These are phyloP conservation scores for Hypoxylon sp. DNA, from an alignment of 2,329 filamentous ascomycete species.

Conservation along the genomic window DNA sequence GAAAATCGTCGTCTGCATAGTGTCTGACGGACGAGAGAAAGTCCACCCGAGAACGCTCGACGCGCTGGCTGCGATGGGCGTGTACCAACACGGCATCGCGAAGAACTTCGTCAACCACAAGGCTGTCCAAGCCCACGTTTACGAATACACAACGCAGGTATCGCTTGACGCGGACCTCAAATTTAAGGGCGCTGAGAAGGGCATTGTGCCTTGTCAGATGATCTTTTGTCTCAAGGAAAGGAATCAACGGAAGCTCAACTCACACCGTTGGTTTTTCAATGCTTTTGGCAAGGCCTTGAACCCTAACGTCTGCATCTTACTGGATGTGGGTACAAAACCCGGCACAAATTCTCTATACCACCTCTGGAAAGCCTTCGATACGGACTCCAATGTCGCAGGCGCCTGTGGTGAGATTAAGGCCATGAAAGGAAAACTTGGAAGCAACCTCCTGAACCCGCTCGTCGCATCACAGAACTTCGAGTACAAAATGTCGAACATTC, in stretches of 20 bases:
- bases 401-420: slow-evolving; percentile 99
- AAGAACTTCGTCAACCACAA: slow-evolving; percentile 98
- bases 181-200: slow-evolving; percentile 99
- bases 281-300: slow-evolving; percentile 93
- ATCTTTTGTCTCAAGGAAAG: slow-evolving; percentile 99
- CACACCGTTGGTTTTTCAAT: slow-evolving; percentile 99
- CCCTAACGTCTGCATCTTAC: slow-evolving; percentile 95
- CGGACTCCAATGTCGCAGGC: slow-evolving; percentile 95
- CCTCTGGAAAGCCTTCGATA: slow-evolving; percentile 98
- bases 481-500: slow-evolving; percentile 99
- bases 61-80: slow-evolving; percentile 94
- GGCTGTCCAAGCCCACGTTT: slow-evolving; percentile 95
- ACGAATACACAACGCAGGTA: slow-evolving; percentile 99
- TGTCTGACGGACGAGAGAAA: slow-evolving; percentile 90
- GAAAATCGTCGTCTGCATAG: slow-evolving; percentile 98
- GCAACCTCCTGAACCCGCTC: slow-evolving; percentile 91
- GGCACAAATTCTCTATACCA: slow-evolving; percentile 94
- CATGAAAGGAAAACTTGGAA: slow-evolving; percentile 88
- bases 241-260: slow-evolving; percentile 98
- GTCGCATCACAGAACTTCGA: slow-evolving; percentile 99
- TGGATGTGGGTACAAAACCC: slow-evolving; percentile 96
- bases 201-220: slow-evolving; percentile 97
- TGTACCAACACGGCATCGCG: slow-evolving; percentile 98
- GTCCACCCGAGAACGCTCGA: slow-evolving; percentile 95
- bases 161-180: slow-evolving; percentile 95